Evolutionary conservation across 1,284 basidiomycete genomes (phyloP).

Genomic region (Volvariella volvacea): DNA sequence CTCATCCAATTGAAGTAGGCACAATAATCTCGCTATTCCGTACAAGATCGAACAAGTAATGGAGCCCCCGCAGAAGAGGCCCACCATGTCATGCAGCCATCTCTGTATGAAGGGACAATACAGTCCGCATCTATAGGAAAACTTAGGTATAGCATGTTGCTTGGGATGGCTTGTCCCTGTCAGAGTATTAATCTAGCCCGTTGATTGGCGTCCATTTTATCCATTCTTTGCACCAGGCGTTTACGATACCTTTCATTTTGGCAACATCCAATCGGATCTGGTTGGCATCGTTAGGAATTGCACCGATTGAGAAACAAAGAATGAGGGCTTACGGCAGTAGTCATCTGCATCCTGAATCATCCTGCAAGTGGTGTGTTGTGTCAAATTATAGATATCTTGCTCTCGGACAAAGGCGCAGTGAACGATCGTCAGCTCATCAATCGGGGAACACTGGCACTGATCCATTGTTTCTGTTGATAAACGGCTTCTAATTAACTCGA

Average conservation of each 20-base stretch:
- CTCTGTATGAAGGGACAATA: too few relatives aligned
- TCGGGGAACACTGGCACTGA: constrained; percentile 9
- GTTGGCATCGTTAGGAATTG: constrained; percentile 6
- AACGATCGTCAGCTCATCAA: constrained; percentile 46
- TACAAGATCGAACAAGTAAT: too few relatives aligned
- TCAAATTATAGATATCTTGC: constrained; percentile 45
- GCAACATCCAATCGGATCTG: constrained; percentile 46
- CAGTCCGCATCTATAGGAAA: too few relatives aligned
- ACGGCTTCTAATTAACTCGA: constrained; percentile 40
- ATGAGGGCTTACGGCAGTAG: constrained; percentile 44
- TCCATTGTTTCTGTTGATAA: constrained; percentile 7
- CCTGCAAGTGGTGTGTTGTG: constrained; percentile 41
- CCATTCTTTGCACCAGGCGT: neutral
- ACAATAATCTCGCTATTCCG: too few relatives aligned
- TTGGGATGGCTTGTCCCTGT: too few relatives aligned
- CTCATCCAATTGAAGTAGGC: too few relatives aligned
- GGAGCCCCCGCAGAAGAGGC: too few relatives aligned
- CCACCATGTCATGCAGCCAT: too few relatives aligned
- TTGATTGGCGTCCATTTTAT: too few relatives aligned
- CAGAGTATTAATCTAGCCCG: too few relatives aligned
- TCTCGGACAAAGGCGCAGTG: constrained; percentile 55
- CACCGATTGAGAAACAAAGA: neutral
- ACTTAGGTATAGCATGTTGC: too few relatives aligned
- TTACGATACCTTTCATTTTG: constrained; percentile 46
- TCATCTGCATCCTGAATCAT: constrained; percentile 38